Conservation (phyloP, 805 yeast species). For the Candida krabiensis region DNA sequence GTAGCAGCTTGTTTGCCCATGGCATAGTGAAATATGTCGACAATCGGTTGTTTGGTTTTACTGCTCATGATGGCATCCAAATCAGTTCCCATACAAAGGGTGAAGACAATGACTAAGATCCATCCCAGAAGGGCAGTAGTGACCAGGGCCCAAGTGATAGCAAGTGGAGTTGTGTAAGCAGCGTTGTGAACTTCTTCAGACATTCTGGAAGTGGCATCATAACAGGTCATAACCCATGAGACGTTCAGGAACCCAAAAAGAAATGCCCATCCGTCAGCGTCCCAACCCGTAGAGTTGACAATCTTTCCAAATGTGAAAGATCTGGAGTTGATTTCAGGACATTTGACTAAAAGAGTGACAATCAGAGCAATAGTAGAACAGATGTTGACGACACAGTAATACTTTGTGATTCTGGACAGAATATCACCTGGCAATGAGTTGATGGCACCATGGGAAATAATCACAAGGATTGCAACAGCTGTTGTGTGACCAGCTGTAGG, state of each 20-base stretch:
- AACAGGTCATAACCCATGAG: slow-evolving; percentile 60
- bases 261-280: slow-evolving; percentile 54
- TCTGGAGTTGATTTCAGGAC: slow-evolving; percentile 46
- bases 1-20: slow-evolving; percentile 55
- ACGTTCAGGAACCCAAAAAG: slow-evolving; percentile 57
- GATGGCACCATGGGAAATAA: slow-evolving; percentile 47
- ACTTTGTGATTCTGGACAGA: slow-evolving; percentile 50
- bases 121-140: slow-evolving; percentile 52
- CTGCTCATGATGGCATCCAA: slow-evolving; percentile 33
- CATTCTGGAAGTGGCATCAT: slow-evolving; percentile 56
- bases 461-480: slow-evolving; percentile 51
- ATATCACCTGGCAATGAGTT: slow-evolving; percentile 54
- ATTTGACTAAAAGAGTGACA: slow-evolving; percentile 53
- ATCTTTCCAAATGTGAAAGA: slow-evolving; percentile 48
- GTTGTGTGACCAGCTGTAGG: slow-evolving; percentile 46
- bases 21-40: slow-evolving; percentile 49
- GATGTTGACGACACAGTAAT: slow-evolving; percentile 50
- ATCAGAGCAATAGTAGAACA: slow-evolving; percentile 50
- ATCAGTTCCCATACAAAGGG: slow-evolving; percentile 45
- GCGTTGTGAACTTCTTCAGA: slow-evolving; percentile 57
- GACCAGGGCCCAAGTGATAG: slow-evolving; percentile 53
- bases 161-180: slow-evolving; percentile 54
- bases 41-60: slow-evolving; percentile 50
- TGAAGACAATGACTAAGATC: slow-evolving; percentile 46
- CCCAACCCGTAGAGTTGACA: slow-evolving; percentile 51